A percentile compares a stretch with the other conserved stretches of the same genome.
Conservation (phyloP, 1,284 basidiomycete genomes). For the Trichosporon inkin region DNA sequence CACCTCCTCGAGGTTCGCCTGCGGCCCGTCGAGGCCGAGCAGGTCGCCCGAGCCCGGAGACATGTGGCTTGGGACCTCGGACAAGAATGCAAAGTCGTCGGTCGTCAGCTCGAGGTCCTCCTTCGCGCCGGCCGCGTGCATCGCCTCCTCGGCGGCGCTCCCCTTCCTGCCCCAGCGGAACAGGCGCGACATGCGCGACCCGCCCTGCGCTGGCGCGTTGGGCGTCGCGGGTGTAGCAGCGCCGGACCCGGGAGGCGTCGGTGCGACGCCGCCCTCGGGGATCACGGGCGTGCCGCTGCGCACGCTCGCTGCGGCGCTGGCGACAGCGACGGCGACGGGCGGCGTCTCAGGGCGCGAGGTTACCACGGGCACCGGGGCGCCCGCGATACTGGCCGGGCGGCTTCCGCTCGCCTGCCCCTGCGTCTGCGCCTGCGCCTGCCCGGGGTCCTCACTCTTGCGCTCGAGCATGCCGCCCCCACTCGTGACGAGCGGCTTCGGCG, state of each 20-base stretch:
- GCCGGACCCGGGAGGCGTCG: slow-evolving; percentile 16
- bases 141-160: slow-evolving; percentile 6
- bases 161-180: slow-evolving; percentile 4
- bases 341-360: not conserved
- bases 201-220: slow-evolving; percentile 16
- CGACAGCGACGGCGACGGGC: too few species aligned
- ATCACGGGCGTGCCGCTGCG: slow-evolving; percentile 12
- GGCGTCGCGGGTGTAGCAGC: not conserved
- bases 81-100: slow-evolving; percentile 48
- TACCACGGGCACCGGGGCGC: slow-evolving; percentile 2
- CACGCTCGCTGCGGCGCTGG: not conserved
- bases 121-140: not conserved
- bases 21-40: slow-evolving; percentile 32
- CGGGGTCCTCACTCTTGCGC: slow-evolving; percentile 30
- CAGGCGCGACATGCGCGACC: slow-evolving; percentile 47
- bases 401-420: too few species aligned
- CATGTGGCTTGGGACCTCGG: slow-evolving; percentile 42
- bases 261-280: slow-evolving; percentile 2
- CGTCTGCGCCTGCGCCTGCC: too few species aligned
- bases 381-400: not conserved
- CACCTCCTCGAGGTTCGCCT: slow-evolving; percentile 35
- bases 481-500: slow-evolving; percentile 41
- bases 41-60: slow-evolving; percentile 38
- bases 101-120: slow-evolving; percentile 44
- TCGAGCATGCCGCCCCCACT: slow-evolving; percentile 48